Conservation (phyloP, 1,139 yeast species). For the Suhomyces taliae region DNA sequence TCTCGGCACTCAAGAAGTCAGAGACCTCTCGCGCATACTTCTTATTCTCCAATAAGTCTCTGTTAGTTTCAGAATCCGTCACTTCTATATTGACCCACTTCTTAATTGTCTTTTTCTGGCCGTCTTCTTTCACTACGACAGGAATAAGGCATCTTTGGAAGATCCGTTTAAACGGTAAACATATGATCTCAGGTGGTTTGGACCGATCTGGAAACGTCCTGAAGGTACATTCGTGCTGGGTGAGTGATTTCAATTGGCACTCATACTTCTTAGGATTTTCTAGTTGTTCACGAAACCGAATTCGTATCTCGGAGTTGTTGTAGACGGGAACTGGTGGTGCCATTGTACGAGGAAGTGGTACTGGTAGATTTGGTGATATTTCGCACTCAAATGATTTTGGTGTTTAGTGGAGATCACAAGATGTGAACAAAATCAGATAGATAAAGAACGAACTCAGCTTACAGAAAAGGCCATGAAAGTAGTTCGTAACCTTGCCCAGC, state of each 20-base stretch:
- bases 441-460: too few relatives aligned
- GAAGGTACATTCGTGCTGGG: slow-evolving; percentile 54
- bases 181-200: slow-evolving; percentile 43
- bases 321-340: slow-evolving; percentile 52
- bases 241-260: slow-evolving; percentile 44
- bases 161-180: slow-evolving; percentile 54
- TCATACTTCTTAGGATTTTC: slow-evolving; percentile 33
- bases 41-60: slow-evolving; percentile 23
- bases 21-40: slow-evolving; percentile 29
- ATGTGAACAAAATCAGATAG: too few relatives aligned
- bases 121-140: slow-evolving; percentile 21
- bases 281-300: slow-evolving; percentile 28
- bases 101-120: slow-evolving; percentile 23
- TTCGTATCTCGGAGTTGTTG: slow-evolving; percentile 28
- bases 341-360: slow-evolving; percentile 23
- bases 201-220: slow-evolving; percentile 23
- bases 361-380: background rate
- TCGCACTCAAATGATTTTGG: background rate
- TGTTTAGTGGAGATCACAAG: background rate
- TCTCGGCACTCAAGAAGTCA: slow-evolving; percentile 41
- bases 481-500: too few relatives aligned
- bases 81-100: slow-evolving; percentile 46
- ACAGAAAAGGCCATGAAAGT: too few relatives aligned
- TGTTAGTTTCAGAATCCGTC: slow-evolving; percentile 41
- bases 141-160: slow-evolving; percentile 49